Conservation (phyloP, 1,139 yeast species). For the Pichia norvegensis region DNA sequence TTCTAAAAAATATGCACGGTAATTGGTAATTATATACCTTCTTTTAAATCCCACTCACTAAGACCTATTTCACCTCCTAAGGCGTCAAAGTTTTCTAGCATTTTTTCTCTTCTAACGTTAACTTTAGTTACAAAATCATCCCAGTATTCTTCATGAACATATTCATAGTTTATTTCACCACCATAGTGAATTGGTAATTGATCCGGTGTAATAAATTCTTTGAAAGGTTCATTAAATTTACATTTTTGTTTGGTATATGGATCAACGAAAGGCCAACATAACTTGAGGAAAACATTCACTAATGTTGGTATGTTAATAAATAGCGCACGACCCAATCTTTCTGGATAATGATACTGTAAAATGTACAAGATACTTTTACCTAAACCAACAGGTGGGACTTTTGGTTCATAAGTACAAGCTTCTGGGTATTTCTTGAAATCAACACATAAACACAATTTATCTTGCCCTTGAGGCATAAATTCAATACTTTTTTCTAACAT, state of each 20-base stretch:
- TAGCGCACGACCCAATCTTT: slow-evolving; percentile 50
- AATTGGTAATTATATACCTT: slow-evolving; percentile 15
- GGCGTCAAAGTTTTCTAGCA: slow-evolving; percentile 53
- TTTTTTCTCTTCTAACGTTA: slow-evolving; percentile 44
- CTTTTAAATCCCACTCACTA: slow-evolving; percentile 35
- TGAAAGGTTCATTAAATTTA: slow-evolving; percentile 52
- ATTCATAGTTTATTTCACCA: slow-evolving; percentile 54
- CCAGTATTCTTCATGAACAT: slow-evolving; percentile 79
- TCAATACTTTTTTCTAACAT: slow-evolving; percentile 88
- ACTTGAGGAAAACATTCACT: slow-evolving; percentile 50
- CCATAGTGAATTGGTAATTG: slow-evolving; percentile 50
- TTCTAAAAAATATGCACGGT: not conserved
- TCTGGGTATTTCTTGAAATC: slow-evolving; percentile 72
- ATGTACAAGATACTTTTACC: slow-evolving; percentile 70
- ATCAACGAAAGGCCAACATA: slow-evolving; percentile 57
- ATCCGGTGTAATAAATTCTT: slow-evolving; percentile 43
- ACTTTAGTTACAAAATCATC: slow-evolving; percentile 55
- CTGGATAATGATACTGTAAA: slow-evolving; percentile 57
- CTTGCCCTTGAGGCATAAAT: slow-evolving; percentile 94
- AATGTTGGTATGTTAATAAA: slow-evolving; percentile 53
- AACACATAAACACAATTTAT: slow-evolving; percentile 76
- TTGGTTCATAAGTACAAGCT: slow-evolving; percentile 44
- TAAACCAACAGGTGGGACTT: slow-evolving; percentile 73
- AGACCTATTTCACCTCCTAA: slow-evolving; percentile 71
- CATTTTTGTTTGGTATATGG: slow-evolving; percentile 58